phyloP scores from a whole-genome alignment of 345 rosid species.

The Fremontodendron californicum region DNA sequence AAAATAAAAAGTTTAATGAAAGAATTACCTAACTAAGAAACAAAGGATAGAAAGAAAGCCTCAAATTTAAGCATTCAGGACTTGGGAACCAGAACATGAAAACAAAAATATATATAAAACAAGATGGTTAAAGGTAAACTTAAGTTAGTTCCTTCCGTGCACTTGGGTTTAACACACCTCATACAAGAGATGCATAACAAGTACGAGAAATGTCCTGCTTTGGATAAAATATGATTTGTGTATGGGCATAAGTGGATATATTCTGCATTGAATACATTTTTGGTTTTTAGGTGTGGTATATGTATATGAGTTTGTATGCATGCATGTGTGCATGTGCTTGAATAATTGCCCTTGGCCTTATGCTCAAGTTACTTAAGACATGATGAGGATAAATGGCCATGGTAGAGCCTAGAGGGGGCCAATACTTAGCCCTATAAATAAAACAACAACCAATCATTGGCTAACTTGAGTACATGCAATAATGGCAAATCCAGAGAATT shows the following conservation, averaged over 20 bases:
- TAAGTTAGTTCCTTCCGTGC: background rate
- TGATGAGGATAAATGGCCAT: background rate
- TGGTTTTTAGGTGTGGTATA: background rate
- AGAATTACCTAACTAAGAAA: background rate
- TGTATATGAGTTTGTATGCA: background rate
- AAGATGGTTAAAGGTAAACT: background rate
- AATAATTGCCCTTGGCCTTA: background rate
- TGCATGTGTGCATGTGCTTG: background rate
- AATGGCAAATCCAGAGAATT: background rate
- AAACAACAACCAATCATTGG: background rate
- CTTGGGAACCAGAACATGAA: background rate
- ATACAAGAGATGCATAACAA: background rate
- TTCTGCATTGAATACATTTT: background rate
- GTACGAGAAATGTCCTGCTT: background rate
- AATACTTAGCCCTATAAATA: background rate
- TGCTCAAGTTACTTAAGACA: background rate
- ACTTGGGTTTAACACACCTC: background rate
- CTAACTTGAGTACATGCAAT: background rate
- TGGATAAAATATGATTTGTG: background rate
- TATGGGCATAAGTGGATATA: background rate
- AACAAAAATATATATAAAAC: background rate
- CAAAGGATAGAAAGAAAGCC: background rate
- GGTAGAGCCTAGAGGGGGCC: background rate
- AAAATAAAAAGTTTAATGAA: background rate
- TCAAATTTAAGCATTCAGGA: background rate